Evolutionary conservation across 345 rosid species (phyloP).

Genomic region (Hibiscus syriacus): DNA sequence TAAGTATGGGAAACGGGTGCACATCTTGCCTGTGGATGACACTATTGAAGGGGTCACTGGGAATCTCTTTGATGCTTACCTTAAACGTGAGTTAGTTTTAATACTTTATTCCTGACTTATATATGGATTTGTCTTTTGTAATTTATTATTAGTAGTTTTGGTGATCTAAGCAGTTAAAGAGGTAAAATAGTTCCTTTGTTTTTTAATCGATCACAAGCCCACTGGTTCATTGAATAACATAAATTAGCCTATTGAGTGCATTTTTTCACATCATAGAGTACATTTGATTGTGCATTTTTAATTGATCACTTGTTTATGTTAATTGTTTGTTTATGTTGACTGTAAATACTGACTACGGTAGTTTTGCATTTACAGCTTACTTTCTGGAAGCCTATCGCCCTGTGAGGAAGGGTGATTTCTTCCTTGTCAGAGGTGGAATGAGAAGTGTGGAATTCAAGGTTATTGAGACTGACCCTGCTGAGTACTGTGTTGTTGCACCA

Average conservation of each 20-base stretch:
- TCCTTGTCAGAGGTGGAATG: slow-evolving; percentile 97
- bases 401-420: slow-evolving; percentile 88
- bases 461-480: slow-evolving; percentile 79
- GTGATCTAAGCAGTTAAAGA: neutral
- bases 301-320: too few relatives aligned
- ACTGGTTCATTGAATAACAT: neutral
- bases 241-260: neutral
- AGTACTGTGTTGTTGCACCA: slow-evolving; percentile 92
- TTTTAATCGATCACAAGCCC: neutral
- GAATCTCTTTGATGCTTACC: slow-evolving; percentile 82
- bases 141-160: neutral
- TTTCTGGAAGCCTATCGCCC: slow-evolving; percentile 92
- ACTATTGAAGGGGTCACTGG: slow-evolving; percentile 87
- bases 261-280: neutral
- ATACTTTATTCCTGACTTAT: neutral
- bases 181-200: neutral
- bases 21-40: slow-evolving; percentile 88
- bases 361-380: slow-evolving; percentile 53
- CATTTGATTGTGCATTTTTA: too few relatives aligned
- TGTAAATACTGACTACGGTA: slow-evolving; percentile 5
- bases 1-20: slow-evolving; percentile 88
- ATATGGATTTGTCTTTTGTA: neutral
- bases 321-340: too few relatives aligned
- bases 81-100: slow-evolving; percentile 52
- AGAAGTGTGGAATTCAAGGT: slow-evolving; percentile 90